Evolutionary conservation across 2,329 filamentous ascomycete species (phyloP).

Genomic region (Diplodia scrobiculata): DNA sequence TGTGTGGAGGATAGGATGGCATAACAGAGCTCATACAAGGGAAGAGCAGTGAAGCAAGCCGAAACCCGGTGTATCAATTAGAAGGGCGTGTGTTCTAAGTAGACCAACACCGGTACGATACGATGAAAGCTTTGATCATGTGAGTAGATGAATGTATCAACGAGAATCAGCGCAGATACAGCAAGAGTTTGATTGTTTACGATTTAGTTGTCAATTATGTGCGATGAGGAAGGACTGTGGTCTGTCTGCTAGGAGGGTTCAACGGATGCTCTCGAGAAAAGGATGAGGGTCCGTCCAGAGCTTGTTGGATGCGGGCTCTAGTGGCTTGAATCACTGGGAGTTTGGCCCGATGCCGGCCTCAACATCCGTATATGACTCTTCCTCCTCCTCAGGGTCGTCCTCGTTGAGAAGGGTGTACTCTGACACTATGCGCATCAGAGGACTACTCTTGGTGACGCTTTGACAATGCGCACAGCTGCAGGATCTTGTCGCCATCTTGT

Average conservation of each 20-base stretch:
- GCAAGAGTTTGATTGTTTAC: no score
- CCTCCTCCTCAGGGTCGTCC: slow-evolving; percentile 9
- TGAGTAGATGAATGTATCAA: no score
- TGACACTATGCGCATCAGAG: neutral
- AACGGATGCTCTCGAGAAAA: neutral
- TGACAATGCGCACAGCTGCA: slow-evolving; percentile 16
- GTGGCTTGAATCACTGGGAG: neutral
- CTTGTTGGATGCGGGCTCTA: neutral
- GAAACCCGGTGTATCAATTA: no score
- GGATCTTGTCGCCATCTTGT: neutral
- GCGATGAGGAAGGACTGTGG: neutral
- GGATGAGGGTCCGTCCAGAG: neutral
- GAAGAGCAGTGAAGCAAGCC: no score
- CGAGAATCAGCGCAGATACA: no score
- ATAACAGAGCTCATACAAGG: no score
- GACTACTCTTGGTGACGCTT: neutral
- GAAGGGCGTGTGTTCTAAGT: no score
- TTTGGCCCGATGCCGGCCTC: neutral
- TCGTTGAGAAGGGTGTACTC: slow-evolving; percentile 11
- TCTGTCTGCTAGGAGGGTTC: neutral
- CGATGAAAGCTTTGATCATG: no score
- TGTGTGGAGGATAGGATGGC: no score
- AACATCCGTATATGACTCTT: slow-evolving; percentile 3
- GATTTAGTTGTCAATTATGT: neutral
- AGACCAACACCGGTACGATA: no score